Evolutionary conservation across 257 asterid species (phyloP), one percentile per base, ranked within the genome.

Genomic region (Rehmannia glutinosa): DNA sequence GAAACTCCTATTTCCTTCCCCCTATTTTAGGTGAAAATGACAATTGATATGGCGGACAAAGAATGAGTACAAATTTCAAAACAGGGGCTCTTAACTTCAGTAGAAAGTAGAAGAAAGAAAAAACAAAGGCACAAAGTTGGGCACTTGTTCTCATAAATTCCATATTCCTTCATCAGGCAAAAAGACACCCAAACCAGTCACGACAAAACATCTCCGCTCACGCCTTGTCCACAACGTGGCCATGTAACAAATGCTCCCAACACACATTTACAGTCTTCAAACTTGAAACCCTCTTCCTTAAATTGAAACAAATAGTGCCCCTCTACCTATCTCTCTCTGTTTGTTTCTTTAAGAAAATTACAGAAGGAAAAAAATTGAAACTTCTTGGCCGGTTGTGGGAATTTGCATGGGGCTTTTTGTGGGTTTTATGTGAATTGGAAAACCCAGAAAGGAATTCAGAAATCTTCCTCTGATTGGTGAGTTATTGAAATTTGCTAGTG

Each of bases 61-160:
- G 78, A 78, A 81, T 76, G 67, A 57, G 66, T 69, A 76, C 84
- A 75, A 74, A 73, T 19, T 57, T 77, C 58, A 66, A 75, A 60
- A 68, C 32, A 59, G 54, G 33, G 3, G 12, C 3, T 19, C 46
- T 69, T 20, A 45, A 75, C 71, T 72, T 72, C 54, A n/a, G 53
- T 33, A 53, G 20, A 72, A 24, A 61, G 27, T 20, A 69, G 39
- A 56, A 39, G 56, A 32, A 41, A 43, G 49, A 39, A 51, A 20
- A 56, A 64, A 64, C 2, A 57, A 39, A 49, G 61, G 66, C 21
- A 41, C 52, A 55, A 66, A 75, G 54, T 73, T 13, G 59, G 83
- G 87, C 92, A 76, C 87, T 80, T 79, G 82, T 83, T 80, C 87
- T 77, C 86, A 80, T 80, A 86, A 86, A 90, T 86, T 87, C 97